Base-by-base conservation (phyloP, 164 flowering plant genomes). In the Berberis vulgaris region DNA sequence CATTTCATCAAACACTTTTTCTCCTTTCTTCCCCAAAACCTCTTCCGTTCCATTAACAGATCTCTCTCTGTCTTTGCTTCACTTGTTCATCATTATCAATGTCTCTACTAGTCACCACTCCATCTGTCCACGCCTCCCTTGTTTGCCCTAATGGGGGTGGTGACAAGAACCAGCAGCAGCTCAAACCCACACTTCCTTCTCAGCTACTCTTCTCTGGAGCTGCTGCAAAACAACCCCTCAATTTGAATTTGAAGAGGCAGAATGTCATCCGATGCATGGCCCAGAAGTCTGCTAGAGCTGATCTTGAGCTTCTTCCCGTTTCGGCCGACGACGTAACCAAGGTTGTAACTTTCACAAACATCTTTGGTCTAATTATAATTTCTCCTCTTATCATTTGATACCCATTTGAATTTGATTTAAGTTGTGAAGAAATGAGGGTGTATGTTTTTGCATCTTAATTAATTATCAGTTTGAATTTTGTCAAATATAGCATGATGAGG, bases 31-130 rank as follows among this genome's bases (percentile, higher is more conserved):
- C 26, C 26, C 26, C 26, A 26, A 26, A 26, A 26, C 26, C 26
- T 26, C 26, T 26, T 26, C 26, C 26, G 26, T 26, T 26, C 26
- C 26, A 26, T 26, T 26, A 26, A 26, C 26, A 0, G 26, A 26
- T 26, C 58, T 59, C 40, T 1, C 50, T 64, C 50, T 10, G 41
- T n/a, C 3, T 56, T 42, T 49, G 50, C 41, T 3, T 46, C 41
- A 39, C 11, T n/a, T 2, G 26, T 57, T 11, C 9, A 45, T 9
- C 49, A 42, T 40, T 52, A 44, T 57, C 69, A 56, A 75, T 75
- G 78, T 73, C 75, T 62, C 75, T 66, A 52, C 55, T 72, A 45
- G 71, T 66, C 45, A 71, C 63, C 3, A 60, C 59, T 56, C 43
- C 71, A 60, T 47, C 75, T 40, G 57, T 69, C 38, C 46, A 67